Conservation (phyloP, 2,329 filamentous ascomycete genomes). For the Stemphylium lycopersici region DNA sequence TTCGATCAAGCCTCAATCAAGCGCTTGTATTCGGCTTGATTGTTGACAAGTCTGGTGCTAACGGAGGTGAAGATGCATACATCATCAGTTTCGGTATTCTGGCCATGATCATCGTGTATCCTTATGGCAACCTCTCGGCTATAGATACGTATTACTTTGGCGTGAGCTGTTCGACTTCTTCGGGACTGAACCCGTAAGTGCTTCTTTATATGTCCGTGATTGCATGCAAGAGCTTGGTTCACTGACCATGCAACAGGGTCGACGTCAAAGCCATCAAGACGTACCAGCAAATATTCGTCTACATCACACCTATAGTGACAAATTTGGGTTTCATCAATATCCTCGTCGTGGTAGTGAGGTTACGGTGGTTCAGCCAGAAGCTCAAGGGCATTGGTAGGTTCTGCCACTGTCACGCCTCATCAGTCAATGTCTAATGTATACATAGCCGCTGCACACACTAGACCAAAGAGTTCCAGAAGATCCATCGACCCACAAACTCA, state of each 20-base stretch:
- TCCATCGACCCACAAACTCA: background rate
- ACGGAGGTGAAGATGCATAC: conserved; percentile 68
- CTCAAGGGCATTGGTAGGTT: conserved; percentile 78
- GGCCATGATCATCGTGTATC: conserved; percentile 80
- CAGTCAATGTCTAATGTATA: background rate
- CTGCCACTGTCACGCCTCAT: background rate
- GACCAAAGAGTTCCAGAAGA: background rate
- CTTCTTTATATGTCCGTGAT: too few relatives aligned
- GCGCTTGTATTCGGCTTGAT: too few relatives aligned
- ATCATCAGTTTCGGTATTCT: conserved; percentile 75
- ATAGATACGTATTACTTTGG: conserved; percentile 90
- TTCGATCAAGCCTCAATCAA: too few relatives aligned
- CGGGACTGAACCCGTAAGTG: conserved; percentile 78
- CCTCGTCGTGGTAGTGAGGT: conserved; percentile 84
- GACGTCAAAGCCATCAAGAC: conserved; percentile 55
- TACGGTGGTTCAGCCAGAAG: conserved; percentile 98
- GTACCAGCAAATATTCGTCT: conserved; percentile 58
- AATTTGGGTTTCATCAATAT: conserved; percentile 55
- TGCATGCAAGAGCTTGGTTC: background rate
- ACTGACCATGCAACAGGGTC: conserved; percentile 43
- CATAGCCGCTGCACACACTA: conserved; percentile 64
- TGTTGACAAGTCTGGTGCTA: too few relatives aligned
- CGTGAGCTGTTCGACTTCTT: conserved; percentile 84
- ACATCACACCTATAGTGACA: conserved; percentile 45
- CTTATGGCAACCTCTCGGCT: conserved; percentile 69